Evolutionary conservation across 106 monocot genomes (phyloP).

Genomic region (Acorus gramineus): DNA sequence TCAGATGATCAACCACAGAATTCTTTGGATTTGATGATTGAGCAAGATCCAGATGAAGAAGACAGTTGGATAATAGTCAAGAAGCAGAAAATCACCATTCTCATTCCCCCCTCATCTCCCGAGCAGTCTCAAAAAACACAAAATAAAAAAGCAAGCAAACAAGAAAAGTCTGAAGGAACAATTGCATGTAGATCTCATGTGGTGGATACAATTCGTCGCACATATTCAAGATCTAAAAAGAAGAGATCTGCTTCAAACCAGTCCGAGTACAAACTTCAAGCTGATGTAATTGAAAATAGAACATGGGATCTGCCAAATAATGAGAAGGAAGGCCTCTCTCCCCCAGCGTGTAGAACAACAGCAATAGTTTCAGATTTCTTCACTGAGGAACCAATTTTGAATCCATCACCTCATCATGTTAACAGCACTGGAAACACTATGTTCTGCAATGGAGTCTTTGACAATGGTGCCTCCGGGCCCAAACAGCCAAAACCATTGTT

Average conservation of each 20-base stretch:
- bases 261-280: not conserved
- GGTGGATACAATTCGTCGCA: conserved; percentile 1
- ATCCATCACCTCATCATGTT: too few species aligned
- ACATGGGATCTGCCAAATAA: not conserved
- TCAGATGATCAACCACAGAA: not conserved
- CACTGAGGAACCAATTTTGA: too few species aligned
- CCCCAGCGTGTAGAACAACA: too few species aligned
- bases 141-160: conserved; percentile 1
- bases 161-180: not conserved
- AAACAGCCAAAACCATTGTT: not conserved
- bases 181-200: not conserved
- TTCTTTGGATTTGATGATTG: conserved; percentile 6
- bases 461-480: too few species aligned
- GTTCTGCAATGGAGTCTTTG: too few species aligned
- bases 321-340: too few species aligned
- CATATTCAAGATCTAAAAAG: not conserved
- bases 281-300: conserved; percentile 1
- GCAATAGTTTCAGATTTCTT: too few species aligned
- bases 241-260: not conserved
- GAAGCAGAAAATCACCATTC: conserved; percentile 48
- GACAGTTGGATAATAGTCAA: conserved; percentile 70
- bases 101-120: conserved; percentile 53
- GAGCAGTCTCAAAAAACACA: not conserved
- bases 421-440: too few species aligned
- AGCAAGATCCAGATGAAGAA: conserved; percentile 26